Base-by-base conservation (phyloP, 2,329 filamentous ascomycete species). In the Fusarium papillatum region DNA sequence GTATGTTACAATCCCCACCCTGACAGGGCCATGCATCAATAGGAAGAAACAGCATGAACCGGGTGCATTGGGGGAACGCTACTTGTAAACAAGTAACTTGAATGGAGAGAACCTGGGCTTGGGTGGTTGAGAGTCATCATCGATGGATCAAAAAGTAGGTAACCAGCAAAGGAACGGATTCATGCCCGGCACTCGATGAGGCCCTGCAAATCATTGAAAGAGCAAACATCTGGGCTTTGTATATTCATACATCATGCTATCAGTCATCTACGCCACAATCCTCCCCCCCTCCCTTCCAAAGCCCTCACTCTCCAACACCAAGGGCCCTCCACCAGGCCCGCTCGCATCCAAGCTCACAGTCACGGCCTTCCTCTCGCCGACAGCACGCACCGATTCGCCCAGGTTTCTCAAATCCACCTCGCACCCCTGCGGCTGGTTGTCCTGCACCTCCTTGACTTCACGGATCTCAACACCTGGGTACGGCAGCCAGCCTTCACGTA, bases 381-480 rank as follows among this genome's bases (percentile, higher is more conserved):
- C 89, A 3, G 98, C 94, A 62, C 93, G 85, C 2, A 98, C 89
- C 46, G 92, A 93, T 85, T 97, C 93, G 0, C 93, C 95, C 69
- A 95, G 87, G 80, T 95, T 97, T 78, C 91, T 88, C 79, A 93
- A 94, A 81, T 98, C 95, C 16, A 94, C 93, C 85, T 98, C 96
- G 80, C 93, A 95, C 84, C 85, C 78, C 75, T 81, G 79, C 17
- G 73, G 53, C 26, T 72, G 77, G 71, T 68, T 69, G 70, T 75
- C 81, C 73, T 79, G 82, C 5, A 68, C 60, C 10, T 80, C 77
- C 66, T 84, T 82, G 10, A 92, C 87, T 81, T 92, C 92, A 55
- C 93, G 91, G 41, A 98, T 93, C 63, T 98, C 95, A 3, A 98
- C 88, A 10, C 85, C 89, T 0, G 97, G 97, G 34, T 95, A 91